Base-by-base conservation (phyloP, 108 stramenopile species). In the Cylindrotheca fusiformis region DNA sequence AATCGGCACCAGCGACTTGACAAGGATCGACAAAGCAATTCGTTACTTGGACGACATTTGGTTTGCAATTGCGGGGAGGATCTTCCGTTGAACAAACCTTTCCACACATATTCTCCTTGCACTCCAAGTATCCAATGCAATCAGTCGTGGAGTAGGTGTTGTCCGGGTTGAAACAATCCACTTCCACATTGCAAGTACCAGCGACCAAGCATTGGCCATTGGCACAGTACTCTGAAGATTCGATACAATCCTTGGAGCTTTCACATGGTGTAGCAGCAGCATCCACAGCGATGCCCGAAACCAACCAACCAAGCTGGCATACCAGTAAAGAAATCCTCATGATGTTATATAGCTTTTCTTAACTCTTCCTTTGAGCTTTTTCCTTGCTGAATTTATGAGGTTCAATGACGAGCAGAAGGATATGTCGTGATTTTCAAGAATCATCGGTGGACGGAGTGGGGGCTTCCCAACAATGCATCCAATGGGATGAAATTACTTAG, bases 101-200 rank as follows among this genome's bases (percentile, higher is more conserved):
- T 4, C 4, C 6, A 19, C 50, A 19, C 63, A 27, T 4, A 20
- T 24, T 17, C 49, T 51, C 3, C 20, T 30, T 51, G 58, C 58
- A 4, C 45, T 60, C 20, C 58, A 60, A 4, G 36, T 55, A n/a
- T n/a, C 65, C 65, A 25, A 57, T 6, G 32, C 65, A 67, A 19
- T 55, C 41, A 47, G 48, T 57, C 2, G 29, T 45, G 23, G 65
- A 26, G 44, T 67, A 67, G 56, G 30, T 28, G 41, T 67, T 67
- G 25, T 52, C 53, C 12, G 65, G 65, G 27, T 67, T 67, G 56
- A 57, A 33, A 20, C 65, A 67, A 58, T 67, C 65, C n/a, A 32
- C 65, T 36, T 67, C 65, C 12, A 1, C 2, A 23, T 3, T 18
- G 56, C 65, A 67, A 8, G 14, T 20, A 3, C 65, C 65, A 1